Percentiles rank a stretch among this genome's conserved stretches.
These are phyloP conservation scores for Bolboschoenoplectus hybrid DNA, from an alignment of 202 grass and related monocot species.

Conservation along the genomic window DNA sequence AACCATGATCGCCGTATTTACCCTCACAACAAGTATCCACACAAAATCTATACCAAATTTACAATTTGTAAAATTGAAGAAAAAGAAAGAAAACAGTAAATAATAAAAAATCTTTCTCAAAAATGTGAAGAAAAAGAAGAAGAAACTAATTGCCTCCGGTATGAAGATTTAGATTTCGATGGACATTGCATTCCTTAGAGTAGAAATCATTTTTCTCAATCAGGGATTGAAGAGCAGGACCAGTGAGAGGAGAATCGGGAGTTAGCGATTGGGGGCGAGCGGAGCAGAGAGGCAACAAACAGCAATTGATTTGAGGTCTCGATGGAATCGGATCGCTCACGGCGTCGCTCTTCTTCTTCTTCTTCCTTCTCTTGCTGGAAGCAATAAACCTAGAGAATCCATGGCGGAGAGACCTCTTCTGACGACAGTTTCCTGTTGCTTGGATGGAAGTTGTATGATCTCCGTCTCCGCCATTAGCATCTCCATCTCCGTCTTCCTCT, in stretches of 20 bases:
- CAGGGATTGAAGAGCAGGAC: conserved; percentile 10
- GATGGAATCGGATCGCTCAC: neutral
- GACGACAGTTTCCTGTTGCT: neutral
- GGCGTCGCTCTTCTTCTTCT: neutral
- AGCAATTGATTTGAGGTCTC: conserved; percentile 7
- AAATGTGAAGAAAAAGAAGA: neutral
- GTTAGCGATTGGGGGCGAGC: neutral
- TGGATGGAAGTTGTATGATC: neutral
- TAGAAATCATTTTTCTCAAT: conserved; percentile 41
- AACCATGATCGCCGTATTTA: neutral
- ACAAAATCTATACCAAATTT: conserved; percentile 19
- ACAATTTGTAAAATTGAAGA: conserved; percentile 30
- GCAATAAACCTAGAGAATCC: conserved; percentile 29
- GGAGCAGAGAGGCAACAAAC: conserved; percentile 20
- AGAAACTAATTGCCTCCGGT: neutral
- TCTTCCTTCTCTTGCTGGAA: conserved; percentile 19
- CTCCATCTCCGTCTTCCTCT: neutral
- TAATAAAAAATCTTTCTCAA: neutral
- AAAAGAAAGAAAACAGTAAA: neutral
- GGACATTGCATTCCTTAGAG: conserved; percentile 37
- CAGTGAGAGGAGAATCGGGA: conserved; percentile 28
- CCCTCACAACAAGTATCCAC: neutral
- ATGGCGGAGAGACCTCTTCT: neutral
- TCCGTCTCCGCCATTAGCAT: neutral
- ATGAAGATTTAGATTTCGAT: neutral